Evolutionary conservation across 257 asterid species (phyloP), one percentile per base, ranked within the genome.

Genomic region (Knoxia roxburghii): DNA sequence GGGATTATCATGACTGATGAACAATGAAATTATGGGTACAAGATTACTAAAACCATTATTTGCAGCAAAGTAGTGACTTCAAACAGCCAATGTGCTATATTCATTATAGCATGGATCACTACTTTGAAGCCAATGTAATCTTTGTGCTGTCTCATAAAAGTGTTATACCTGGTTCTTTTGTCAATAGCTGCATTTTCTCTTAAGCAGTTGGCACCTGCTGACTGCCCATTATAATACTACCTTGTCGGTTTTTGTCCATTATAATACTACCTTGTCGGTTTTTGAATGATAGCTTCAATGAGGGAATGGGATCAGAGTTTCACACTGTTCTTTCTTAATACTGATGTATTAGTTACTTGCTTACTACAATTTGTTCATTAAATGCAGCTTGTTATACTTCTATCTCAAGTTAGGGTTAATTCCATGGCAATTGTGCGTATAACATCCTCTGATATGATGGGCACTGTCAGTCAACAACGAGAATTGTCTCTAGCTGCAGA

Each of bases 371-470:
- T 65, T 52, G 33, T 46, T 65, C 64, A 40, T 63, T 30, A 43
- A 59, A 55, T 86, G 86, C 87, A 93, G 98, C 73, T 78, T 61
- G 73, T 90, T 74, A 56, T 88, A 56, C 87, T 93, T 73, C 81
- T 88, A 52, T 81, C 95, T 53, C 90, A 85, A 85, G 81, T 93
- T 73, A 82, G 95, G 80, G 81, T 88, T 76, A 93, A 93, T 70
- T 88, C 99, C 55, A 90, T 93, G 96, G 96, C 96, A 73, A 67
- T 93, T 82, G 89, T 80, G 64, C 79, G 86, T 48, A 74, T 93
- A 84, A 84, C 80, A 75, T 73, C 75, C 70, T 76, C 85, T 56
- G 87, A 88, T 80, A 77, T 69, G 50, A 76, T 76, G 62, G 86
- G 79, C 67, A 58, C 73, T 56, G 48, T 63, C 66, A 71, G 73